A percentile compares a stretch with the other conserved stretches of the same genome.
phyloP scores from a whole-genome alignment of 2,329 filamentous ascomycete genomes.

The Zymoseptoria crescenta region DNA sequence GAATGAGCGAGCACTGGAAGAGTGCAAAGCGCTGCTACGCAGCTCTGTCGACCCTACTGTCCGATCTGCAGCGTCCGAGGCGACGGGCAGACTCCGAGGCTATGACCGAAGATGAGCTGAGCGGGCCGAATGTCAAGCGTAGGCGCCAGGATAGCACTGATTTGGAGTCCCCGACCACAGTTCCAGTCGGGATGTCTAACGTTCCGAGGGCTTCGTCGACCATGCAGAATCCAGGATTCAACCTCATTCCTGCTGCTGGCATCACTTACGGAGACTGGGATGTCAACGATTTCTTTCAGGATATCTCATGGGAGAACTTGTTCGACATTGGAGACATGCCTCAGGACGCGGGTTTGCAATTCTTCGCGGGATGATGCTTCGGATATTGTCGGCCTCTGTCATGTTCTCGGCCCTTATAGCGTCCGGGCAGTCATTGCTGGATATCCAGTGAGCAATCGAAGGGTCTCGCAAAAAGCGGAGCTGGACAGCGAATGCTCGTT shows the following conservation, averaged over 20 bases:
- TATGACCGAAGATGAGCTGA: slow-evolving; percentile 7
- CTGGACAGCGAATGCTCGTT: too few relatives aligned
- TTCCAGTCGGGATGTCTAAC: not conserved
- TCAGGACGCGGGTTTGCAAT: slow-evolving; percentile 12
- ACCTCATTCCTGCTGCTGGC: not conserved
- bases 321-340: slow-evolving; percentile 15
- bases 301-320: slow-evolving; percentile 17
- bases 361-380: slow-evolving; percentile 3
- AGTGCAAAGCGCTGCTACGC: slow-evolving; percentile 16
- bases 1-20: slow-evolving; percentile 15
- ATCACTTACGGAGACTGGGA: slow-evolving; percentile 8
- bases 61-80: slow-evolving; percentile 12
- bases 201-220: not conserved
- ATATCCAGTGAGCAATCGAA: too few relatives aligned
- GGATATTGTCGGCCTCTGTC: too few relatives aligned
- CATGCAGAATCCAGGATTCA: not conserved
- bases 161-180: not conserved
- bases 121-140: slow-evolving; percentile 1
- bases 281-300: slow-evolving; percentile 17
- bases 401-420: too few relatives aligned
- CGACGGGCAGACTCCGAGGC: slow-evolving; percentile 4
- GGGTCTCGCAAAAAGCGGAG: too few relatives aligned
- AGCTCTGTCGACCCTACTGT: slow-evolving; percentile 14
- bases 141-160: slow-evolving; percentile 7
- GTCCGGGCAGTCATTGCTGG: too few relatives aligned